Conservation (phyloP, 768 basidiomycete species). For the Suillus bovinus region DNA sequence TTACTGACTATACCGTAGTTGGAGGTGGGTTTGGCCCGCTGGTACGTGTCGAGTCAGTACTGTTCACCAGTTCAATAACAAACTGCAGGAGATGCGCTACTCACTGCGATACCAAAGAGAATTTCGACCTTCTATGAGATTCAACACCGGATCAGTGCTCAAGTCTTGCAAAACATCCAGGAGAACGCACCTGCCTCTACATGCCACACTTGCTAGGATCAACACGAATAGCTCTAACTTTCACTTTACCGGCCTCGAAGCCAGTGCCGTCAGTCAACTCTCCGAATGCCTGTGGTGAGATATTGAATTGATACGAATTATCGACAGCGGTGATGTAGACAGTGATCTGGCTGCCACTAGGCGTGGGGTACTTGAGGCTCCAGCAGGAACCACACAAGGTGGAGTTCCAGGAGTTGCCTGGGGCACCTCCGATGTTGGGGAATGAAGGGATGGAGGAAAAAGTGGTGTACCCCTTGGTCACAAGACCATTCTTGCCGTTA, state of each 20-base stretch:
- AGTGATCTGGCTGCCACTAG: neutral
- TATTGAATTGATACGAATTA: constrained; percentile 1
- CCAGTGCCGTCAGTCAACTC: neutral
- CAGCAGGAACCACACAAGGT: constrained; percentile 13
- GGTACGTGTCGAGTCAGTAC: neutral
- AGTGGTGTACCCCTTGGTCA: constrained; percentile 17
- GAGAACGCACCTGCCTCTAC: constrained; percentile 2
- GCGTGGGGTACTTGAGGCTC: constrained; percentile 1
- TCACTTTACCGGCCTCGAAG: constrained; percentile 4
- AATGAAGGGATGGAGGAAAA: constrained; percentile 15
- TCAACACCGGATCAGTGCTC: neutral
- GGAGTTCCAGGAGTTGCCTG: constrained; percentile 10
- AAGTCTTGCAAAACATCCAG: neutral
- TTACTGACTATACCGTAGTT: neutral
- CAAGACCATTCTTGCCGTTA: constrained; percentile 21
- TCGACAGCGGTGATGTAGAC: constrained; percentile 12
- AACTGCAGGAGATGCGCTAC: neutral
- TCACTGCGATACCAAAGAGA: neutral
- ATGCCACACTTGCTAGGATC: constrained; percentile 4
- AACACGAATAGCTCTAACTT: constrained; percentile 7
- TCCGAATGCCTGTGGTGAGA: constrained; percentile 8
- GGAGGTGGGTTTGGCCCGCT: neutral
- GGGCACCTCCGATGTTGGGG: constrained; percentile 12
- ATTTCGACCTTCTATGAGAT: neutral
- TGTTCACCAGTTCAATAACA: neutral